A percentile compares a stretch with the other conserved stretches of the same genome.
These are phyloP conservation scores for Beauveria sp. DNA, from an alignment of 2,329 filamentous ascomycete species.

Conservation along the genomic window DNA sequence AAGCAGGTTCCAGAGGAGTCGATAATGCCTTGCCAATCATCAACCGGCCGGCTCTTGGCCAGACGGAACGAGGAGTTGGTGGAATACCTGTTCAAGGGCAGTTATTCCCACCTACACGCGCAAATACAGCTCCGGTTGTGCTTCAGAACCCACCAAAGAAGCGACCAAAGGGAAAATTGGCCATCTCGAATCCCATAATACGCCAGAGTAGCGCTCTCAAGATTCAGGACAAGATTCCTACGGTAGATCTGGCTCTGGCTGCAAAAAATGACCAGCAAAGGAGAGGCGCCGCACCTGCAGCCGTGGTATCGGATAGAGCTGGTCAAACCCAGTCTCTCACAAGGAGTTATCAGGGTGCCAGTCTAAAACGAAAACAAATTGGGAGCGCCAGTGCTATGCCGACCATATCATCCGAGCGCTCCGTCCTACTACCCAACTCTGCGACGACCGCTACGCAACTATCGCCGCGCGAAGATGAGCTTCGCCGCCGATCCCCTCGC, in stretches of 20 bases:
- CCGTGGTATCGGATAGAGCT: not conserved
- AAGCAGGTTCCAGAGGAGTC: not conserved
- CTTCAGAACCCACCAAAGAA: slow-evolving; percentile 18
- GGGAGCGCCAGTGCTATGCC: slow-evolving; percentile 4
- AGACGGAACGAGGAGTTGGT: slow-evolving; percentile 28
- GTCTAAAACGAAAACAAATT: slow-evolving; percentile 31
- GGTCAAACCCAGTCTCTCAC: not conserved
- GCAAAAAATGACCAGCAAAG: slow-evolving; percentile 38
- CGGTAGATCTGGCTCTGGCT: slow-evolving; percentile 43
- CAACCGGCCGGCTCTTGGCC: slow-evolving; percentile 28
- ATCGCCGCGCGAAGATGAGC: slow-evolving; percentile 42
- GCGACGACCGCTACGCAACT: slow-evolving; percentile 40
- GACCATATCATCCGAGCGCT: not conserved
- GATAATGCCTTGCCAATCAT: slow-evolving; percentile 28
- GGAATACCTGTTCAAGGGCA: slow-evolving; percentile 32
- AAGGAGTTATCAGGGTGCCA: not conserved
- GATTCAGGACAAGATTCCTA: slow-evolving; percentile 38
- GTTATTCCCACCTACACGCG: slow-evolving; percentile 34
- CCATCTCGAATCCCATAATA: slow-evolving; percentile 44
- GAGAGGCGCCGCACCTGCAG: not conserved
- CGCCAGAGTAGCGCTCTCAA: slow-evolving; percentile 26
- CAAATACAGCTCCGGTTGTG: slow-evolving; percentile 19
- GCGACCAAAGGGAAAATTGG: slow-evolving; percentile 29
- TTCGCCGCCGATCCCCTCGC: slow-evolving; percentile 45
- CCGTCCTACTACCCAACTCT: slow-evolving; percentile 17